These are phyloP conservation scores for Plenodomus lindquistii DNA, from an alignment of 2,329 filamentous ascomycete genomes.

Conservation along the genomic window DNA sequence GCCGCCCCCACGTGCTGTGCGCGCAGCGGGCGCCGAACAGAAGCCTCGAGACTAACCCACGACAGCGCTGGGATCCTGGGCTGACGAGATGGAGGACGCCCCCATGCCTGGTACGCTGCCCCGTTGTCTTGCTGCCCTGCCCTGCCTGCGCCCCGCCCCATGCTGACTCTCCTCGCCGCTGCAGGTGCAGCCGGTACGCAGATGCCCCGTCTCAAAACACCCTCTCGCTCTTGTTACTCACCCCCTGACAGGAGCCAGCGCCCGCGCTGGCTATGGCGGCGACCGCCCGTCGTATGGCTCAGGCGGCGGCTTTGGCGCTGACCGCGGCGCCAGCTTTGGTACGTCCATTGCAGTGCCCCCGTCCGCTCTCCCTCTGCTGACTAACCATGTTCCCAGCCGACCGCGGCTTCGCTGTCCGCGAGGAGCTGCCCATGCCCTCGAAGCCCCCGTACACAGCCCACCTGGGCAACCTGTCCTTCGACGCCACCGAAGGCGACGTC, in stretches of 20 bases:
- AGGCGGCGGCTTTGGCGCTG: slow-evolving; percentile 43
- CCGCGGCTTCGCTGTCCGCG: slow-evolving; percentile 56
- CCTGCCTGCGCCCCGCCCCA: background rate
- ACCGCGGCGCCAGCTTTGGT: slow-evolving; percentile 47
- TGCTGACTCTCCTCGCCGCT: background rate
- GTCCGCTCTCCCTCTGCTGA: slow-evolving; percentile 5
- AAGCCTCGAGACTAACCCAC: slow-evolving; percentile 40
- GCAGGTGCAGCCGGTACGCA: slow-evolving; percentile 38
- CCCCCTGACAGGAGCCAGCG: slow-evolving; percentile 40
- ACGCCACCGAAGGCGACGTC: slow-evolving; percentile 82
- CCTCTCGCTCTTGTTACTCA: slow-evolving; percentile 18
- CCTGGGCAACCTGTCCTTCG: slow-evolving; percentile 94
- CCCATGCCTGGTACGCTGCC: slow-evolving; percentile 68
- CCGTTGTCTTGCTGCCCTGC: slow-evolving; percentile 15
- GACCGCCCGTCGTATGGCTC: slow-evolving; percentile 54
- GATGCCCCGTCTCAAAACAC: slow-evolving; percentile 6
- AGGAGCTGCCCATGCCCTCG: slow-evolving; percentile 82
- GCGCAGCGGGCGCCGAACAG: slow-evolving; percentile 16
- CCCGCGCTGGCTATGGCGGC: slow-evolving; percentile 52
- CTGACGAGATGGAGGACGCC: slow-evolving; percentile 95
- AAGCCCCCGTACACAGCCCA: slow-evolving; percentile 96
- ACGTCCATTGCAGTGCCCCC: slow-evolving; percentile 20
- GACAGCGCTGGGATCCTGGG: slow-evolving; percentile 85
- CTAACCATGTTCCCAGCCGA: slow-evolving; percentile 24
- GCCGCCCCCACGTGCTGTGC: slow-evolving; percentile 43